These are phyloP conservation scores for Nakazawaea laoshanensis DNA, from an alignment of 805 yeast species.

Conservation along the genomic window DNA sequence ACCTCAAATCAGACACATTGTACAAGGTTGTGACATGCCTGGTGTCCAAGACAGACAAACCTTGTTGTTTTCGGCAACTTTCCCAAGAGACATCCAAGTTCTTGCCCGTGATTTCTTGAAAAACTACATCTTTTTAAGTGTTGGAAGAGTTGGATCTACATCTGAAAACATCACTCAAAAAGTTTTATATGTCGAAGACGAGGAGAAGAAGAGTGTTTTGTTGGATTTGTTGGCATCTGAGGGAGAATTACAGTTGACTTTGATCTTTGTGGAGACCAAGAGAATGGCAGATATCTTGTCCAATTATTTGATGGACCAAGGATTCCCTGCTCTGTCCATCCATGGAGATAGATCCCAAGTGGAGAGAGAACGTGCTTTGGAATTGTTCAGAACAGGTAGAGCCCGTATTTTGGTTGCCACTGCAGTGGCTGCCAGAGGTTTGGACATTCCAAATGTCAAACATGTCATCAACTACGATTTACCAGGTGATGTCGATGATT, in stretches of 20 bases:
- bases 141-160: conserved; percentile 99
- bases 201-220: conserved; percentile 84
- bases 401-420: conserved; percentile 97
- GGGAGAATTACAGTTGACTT: conserved; percentile 70
- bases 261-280: conserved; percentile 96
- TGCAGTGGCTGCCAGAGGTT: conserved; percentile 99
- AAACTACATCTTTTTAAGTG: conserved; percentile 91
- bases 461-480: conserved; percentile 97
- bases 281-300: conserved; percentile 96
- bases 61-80: conserved; percentile 96
- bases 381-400: conserved; percentile 84
- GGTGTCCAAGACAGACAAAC: conserved; percentile 87
- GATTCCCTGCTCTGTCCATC: conserved; percentile 95
- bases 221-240: conserved; percentile 79
- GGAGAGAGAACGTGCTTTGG: conserved; percentile 97
- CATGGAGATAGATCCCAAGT: conserved; percentile 98
- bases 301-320: conserved; percentile 81
- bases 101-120: conserved; percentile 96
- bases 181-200: conserved; percentile 84
- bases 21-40: conserved; percentile 98
- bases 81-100: conserved; percentile 96
- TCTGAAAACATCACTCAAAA: conserved; percentile 97
- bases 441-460: conserved; percentile 97
- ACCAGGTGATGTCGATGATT: conserved; percentile 96
- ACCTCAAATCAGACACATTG: conserved; percentile 98